Evolutionary conservation across 176 grass and related monocot species (phyloP).

Genomic region (Oryza longistaminata): DNA sequence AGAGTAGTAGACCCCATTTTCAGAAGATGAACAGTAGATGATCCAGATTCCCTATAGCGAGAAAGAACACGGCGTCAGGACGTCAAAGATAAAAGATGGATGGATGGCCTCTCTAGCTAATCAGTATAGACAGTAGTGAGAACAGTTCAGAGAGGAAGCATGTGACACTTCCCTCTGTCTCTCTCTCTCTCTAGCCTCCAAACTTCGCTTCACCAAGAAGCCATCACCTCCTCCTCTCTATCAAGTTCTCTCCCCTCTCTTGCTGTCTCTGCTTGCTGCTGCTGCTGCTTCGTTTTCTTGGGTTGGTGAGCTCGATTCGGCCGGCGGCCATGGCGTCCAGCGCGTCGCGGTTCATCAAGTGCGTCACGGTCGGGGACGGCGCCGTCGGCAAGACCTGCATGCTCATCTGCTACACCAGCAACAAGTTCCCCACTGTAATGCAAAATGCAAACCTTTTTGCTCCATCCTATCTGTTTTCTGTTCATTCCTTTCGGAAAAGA

Average conservation of each 20-base stretch:
- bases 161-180: conserved; percentile 14
- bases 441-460: not conserved
- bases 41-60: not conserved
- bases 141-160: conserved; percentile 21
- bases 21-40: not conserved
- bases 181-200: not conserved
- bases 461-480: not conserved
- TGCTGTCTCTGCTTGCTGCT: not conserved
- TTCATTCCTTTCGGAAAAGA: not conserved
- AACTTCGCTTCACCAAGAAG: conserved; percentile 21
- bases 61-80: conserved; percentile 20
- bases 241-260: not conserved
- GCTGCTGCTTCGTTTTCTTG: not conserved
- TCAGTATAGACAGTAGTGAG: not conserved
- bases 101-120: not conserved
- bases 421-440: conserved; percentile 92
- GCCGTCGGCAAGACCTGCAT: conserved; percentile 99
- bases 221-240: not conserved
- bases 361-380: conserved; percentile 96
- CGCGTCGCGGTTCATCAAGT: conserved; percentile 98
- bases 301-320: not conserved
- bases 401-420: conserved; percentile 99
- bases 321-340: conserved; percentile 56
- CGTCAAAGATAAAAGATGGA: conserved; percentile 27
- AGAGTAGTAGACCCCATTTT: not conserved